Evolutionary conservation across 2,329 filamentous ascomycete genomes (phyloP), one percentile per base, ranked within the genome.

Genomic region (Hypocreales sp.): DNA sequence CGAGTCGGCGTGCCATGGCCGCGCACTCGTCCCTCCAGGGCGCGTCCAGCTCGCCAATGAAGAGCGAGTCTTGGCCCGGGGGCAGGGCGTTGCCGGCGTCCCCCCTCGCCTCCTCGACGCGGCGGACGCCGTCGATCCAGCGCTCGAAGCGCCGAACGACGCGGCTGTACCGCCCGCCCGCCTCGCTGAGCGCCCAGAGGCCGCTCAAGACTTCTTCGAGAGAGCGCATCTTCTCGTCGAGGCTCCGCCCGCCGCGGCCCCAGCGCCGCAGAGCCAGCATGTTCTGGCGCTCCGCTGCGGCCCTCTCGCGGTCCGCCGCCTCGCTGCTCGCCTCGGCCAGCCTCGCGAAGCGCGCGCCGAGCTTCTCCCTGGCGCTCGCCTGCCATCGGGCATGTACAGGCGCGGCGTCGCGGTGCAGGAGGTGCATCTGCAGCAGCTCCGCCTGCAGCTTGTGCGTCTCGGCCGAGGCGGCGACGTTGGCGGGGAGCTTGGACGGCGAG

Each of bases 351-450:
- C 60, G 56, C 2, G 27, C 36, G 0, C 55, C 55, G 4, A 77
- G 53, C 27, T 55, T 58, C 5, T 37, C 32, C 31, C 57, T 56
- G 2, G 74, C 74, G 39, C 66, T 72, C 3, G 50, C 58, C 32
- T 61, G 60, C 69, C 72, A 79, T 29, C 60, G 51, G 4, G 44
- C 40, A 2, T 56, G 43, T 1, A 60, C 60, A 4, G 44, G 34
- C 2, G 46, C 47, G 4, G 66, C 61, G 28, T 64, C 61, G 35
- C 64, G 61, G 45, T 79, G 73, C 14, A 80, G 46, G 7, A 79
- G 51, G 26, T 75, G 70, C 7, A 79, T 55, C 40, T 78, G 72
- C 15, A 80, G 53, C 2, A 80, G 58, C 42, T 76, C 69, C 2
- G 72, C 64, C 45, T 79, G 75, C 6, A 75, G 52, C 20, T 59